Percentiles rank a stretch among this genome's conserved stretches.
Conservation (phyloP, 148 eudicot genomes). For the Silene conica region DNA sequence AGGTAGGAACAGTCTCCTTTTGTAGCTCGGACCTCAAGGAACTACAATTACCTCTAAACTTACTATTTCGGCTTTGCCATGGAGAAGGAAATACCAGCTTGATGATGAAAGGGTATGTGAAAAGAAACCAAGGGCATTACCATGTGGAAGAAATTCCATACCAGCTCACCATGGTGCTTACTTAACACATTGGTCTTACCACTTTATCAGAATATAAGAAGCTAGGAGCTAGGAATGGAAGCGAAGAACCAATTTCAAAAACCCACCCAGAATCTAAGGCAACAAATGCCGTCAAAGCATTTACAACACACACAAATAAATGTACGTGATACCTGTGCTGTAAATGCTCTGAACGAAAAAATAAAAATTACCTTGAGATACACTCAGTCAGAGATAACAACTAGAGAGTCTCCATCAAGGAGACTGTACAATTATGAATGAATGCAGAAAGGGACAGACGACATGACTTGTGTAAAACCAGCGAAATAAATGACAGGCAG, state of each 20-base stretch:
- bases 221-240: slow-evolving; percentile 32
- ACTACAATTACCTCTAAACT: slow-evolving; percentile 46
- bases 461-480: not conserved
- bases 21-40: slow-evolving; percentile 46
- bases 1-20: slow-evolving; percentile 39
- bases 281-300: slow-evolving; percentile 16
- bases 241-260: slow-evolving; percentile 27
- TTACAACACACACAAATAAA: slow-evolving; percentile 21
- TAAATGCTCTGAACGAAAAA: not conserved
- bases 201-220: slow-evolving; percentile 14
- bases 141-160: slow-evolving; percentile 18
- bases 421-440: not conserved
- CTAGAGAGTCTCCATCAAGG: slow-evolving; percentile 8
- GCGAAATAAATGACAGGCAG: not conserved
- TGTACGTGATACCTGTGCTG: slow-evolving; percentile 34
- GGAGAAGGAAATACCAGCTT: slow-evolving; percentile 41
- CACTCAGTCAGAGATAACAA: slow-evolving; percentile 6
- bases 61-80: slow-evolving; percentile 39
- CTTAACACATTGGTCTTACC: slow-evolving; percentile 30
- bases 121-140: slow-evolving; percentile 15
- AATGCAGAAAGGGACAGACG: not conserved
- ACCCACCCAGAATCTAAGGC: slow-evolving; percentile 12
- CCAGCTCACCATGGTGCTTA: slow-evolving; percentile 20
- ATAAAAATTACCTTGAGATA: not conserved
- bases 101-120: slow-evolving; percentile 23